phyloP scores from a whole-genome alignment of 1,139 yeast species.

The Wickerhamiella infanticola region DNA sequence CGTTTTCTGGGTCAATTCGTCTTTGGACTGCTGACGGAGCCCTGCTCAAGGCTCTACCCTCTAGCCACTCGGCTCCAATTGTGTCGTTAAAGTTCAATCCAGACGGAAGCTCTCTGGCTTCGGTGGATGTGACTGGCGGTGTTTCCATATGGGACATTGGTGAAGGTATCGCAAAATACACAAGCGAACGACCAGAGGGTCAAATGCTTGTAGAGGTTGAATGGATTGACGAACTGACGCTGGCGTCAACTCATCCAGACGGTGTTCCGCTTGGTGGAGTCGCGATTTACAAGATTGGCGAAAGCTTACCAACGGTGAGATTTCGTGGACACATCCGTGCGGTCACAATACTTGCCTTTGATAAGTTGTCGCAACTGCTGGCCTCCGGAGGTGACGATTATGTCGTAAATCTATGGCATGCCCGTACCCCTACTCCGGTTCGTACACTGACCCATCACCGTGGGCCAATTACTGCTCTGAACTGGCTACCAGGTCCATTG shows the following conservation, averaged over 20 bases:
- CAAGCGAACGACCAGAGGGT: neutral
- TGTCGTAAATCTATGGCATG: slow-evolving; percentile 52
- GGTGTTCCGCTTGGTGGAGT: slow-evolving; percentile 46
- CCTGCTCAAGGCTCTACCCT: slow-evolving; percentile 40
- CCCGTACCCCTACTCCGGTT: slow-evolving; percentile 20
- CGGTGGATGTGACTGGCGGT: slow-evolving; percentile 29
- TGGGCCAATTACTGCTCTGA: slow-evolving; percentile 19
- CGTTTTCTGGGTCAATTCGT: slow-evolving; percentile 21
- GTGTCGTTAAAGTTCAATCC: slow-evolving; percentile 37
- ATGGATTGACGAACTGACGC: slow-evolving; percentile 60
- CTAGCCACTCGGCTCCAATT: slow-evolving; percentile 38
- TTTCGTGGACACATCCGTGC: slow-evolving; percentile 55
- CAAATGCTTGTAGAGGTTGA: slow-evolving; percentile 29
- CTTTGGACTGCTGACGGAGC: slow-evolving; percentile 22
- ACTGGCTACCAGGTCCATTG: slow-evolving; percentile 16
- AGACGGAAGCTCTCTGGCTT: slow-evolving; percentile 27
- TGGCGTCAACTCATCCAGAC: slow-evolving; percentile 50
- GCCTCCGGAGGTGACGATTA: slow-evolving; percentile 71
- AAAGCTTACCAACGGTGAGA: slow-evolving; percentile 39
- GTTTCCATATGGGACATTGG: slow-evolving; percentile 40
- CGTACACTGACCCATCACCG: slow-evolving; percentile 19
- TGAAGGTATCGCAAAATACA: slow-evolving; percentile 31
- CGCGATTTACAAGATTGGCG: slow-evolving; percentile 42
- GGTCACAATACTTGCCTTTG: slow-evolving; percentile 43
- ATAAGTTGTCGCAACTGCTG: slow-evolving; percentile 35